Base-by-base conservation (phyloP, 495 filamentous ascomycete genomes). In the Oidiodendron maius region DNA sequence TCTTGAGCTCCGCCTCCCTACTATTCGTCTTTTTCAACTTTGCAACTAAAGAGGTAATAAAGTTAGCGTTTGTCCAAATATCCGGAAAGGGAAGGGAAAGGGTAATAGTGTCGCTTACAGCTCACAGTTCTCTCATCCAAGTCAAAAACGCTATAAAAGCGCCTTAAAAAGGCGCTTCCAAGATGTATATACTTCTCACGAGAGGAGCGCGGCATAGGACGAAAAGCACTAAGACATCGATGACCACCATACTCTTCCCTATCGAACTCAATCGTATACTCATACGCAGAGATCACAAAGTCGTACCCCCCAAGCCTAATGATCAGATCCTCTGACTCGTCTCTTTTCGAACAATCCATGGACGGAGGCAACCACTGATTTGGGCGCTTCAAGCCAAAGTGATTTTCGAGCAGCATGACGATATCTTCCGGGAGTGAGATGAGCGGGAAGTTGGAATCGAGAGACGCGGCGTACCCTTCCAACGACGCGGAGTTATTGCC, bases 121-220 rank as follows among this genome's bases (percentile, higher is more conserved):
- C 35, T 40, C 2, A 49, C 37, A n/a, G 46, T 49, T 17, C 18
- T 40, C 35, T 40, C 46, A 49, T 49, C 46, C 23, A 28, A 26
- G 21, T 49, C 46, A 40, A 49, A 49, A 28, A 49, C 46, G 3
- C 35, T 13, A 49, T 49, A 49, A 30, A 49, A 40, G n/a, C 13
- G 13, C 21, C 46, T 24, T 15, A 49, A 30, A 40, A 49, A 49
- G 4, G 46, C 18, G 4, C 18, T 40, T 16, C 46, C 46, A 40
- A 48, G 34, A 13, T 17, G 2, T 13, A 49, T 32, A 40, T 26
- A 4, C 9, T 49, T 40, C 15, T 46, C 44, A 18, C 21, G 4
- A 6, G 16, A 8, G 21, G 10, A 20, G 6, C 16, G 5, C 15
- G 40, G 20, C 40, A 24, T 42, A 24, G 12, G 10, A 8, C 4